Base-by-base conservation (phyloP, 2,329 filamentous ascomycete species). In the Penicillium italicum region DNA sequence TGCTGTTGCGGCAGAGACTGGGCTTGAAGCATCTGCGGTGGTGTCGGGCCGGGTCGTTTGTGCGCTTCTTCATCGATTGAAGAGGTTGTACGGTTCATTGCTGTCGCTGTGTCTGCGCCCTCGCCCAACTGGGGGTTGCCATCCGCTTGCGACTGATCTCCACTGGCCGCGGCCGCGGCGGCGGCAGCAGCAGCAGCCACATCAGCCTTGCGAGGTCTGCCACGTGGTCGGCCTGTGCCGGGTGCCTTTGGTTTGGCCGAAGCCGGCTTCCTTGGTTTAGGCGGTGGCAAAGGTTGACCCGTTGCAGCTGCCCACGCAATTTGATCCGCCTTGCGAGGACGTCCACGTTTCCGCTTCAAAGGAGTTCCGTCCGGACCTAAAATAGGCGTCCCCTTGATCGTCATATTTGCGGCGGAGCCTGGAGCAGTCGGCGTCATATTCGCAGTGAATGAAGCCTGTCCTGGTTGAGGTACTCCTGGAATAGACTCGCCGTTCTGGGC, bases 161-260 rank as follows among this genome's bases (percentile, higher is more conserved):
- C 62, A 38, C 50, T 57, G 9, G 59, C 58, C 2, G 66, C 64
- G 9, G 60, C 66, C 0, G 67, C 69, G 0, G 65, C 65, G 5
- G 65, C 68, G 0, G 63, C 59, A 31, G 64, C 50, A 18, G 67
- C 63, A 4, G 69, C 69, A 5, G 64, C 62, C 26, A 71, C 61
- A 58, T 72, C 69, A 2, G 64, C 68, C 56, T 72, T 72, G 7
- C 68, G 68, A 50, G 70, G 70, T 44, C 70, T 62, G 18, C 70
- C 70, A 30, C 70, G 69, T 14, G 68, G 69, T 11, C 70, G 65
- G 7, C 69, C 69, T 0, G 69, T 72, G 5, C 68, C 67, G 10
- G 63, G 55, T 28, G 53, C 24, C 40, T 60, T 63, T 8, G 65
- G 65, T 48, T 68, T 70, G 4, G 44, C 41, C 4, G 56, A 46